phyloP scores from a whole-genome alignment of 2,329 filamentous ascomycete genomes.

The Pyrenophora graminea region DNA sequence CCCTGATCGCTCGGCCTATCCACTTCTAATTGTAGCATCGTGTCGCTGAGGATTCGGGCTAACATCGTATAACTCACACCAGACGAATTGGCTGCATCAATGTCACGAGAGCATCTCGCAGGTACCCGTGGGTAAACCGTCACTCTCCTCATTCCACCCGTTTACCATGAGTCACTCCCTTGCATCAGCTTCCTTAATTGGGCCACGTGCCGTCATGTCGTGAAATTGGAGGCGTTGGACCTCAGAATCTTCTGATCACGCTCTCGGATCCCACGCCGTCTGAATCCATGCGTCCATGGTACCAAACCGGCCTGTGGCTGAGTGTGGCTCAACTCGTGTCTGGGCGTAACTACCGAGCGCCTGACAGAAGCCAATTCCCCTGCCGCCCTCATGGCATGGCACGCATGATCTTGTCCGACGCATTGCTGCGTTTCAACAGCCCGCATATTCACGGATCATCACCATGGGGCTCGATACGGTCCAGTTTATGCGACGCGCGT shows the following conservation, averaged over 20 bases:
- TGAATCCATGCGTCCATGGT: constrained; percentile 8
- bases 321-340: constrained; percentile 23
- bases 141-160: constrained; percentile 14
- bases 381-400: not conserved
- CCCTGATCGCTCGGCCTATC: constrained; percentile 29
- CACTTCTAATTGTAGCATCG: constrained; percentile 31
- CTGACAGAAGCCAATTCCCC: constrained; percentile 6
- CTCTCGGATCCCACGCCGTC: constrained; percentile 17
- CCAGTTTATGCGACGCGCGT: constrained; percentile 29
- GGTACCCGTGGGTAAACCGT: not conserved
- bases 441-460: constrained; percentile 11
- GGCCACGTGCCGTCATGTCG: constrained; percentile 38
- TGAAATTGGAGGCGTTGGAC: constrained; percentile 33
- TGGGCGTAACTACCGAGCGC: constrained; percentile 2
- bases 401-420: constrained; percentile 8
- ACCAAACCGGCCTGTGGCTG: constrained; percentile 20
- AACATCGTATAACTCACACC: constrained; percentile 24
- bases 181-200: constrained; percentile 13
- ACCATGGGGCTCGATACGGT: constrained; percentile 4
- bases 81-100: constrained; percentile 23
- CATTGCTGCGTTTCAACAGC: constrained; percentile 5
- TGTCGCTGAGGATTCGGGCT: constrained; percentile 19
- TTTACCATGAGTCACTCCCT: constrained; percentile 28
- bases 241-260: constrained; percentile 34
- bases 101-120: constrained; percentile 30